A percentile compares a stretch with the other conserved stretches of the same genome.
phyloP scores from a whole-genome alignment of 768 basidiomycete species.

The Steccherinum ochraceum region DNA sequence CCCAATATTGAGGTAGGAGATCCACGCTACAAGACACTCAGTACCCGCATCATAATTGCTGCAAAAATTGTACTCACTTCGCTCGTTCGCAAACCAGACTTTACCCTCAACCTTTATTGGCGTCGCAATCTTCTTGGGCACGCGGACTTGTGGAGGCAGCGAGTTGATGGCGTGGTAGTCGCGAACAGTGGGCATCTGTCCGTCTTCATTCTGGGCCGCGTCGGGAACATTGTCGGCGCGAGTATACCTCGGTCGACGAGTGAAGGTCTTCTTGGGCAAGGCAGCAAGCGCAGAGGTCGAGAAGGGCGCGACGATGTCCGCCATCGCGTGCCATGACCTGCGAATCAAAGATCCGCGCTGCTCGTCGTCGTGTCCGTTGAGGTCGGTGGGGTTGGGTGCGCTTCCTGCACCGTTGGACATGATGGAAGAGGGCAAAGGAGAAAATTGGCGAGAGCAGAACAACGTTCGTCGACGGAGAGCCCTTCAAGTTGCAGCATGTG shows the following conservation, averaged over 20 bases:
- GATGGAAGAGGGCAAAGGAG: neutral
- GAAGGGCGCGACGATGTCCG: conserved; percentile 58
- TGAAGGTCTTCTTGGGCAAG: conserved; percentile 34
- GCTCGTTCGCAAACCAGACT: conserved; percentile 97
- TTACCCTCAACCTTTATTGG: conserved; percentile 88
- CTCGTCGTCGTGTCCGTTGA: conserved; percentile 11
- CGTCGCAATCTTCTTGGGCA: conserved; percentile 79
- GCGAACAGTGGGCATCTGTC: conserved; percentile 53
- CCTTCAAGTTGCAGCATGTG: neutral
- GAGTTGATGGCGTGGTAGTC: conserved; percentile 74
- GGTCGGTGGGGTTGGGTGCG: conserved; percentile 4
- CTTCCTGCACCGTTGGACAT: neutral
- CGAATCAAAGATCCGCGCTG: conserved; percentile 32
- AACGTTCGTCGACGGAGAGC: neutral
- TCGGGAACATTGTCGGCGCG: conserved; percentile 74
- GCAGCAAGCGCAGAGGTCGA: conserved; percentile 54
- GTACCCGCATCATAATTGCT: neutral
- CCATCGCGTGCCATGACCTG: conserved; percentile 57
- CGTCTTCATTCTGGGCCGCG: conserved; percentile 39
- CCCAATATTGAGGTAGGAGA: conserved; percentile 85
- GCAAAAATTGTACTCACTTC: conserved; percentile 49
- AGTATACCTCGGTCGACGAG: conserved; percentile 42
- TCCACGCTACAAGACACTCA: conserved; percentile 56
- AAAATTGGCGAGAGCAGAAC: neutral
- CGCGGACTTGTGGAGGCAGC: conserved; percentile 55